Percentiles rank a stretch among this genome's conserved stretches.
Evolutionary conservation across 306 rosid species (phyloP).

Genomic region (Lupinus albus): DNA sequence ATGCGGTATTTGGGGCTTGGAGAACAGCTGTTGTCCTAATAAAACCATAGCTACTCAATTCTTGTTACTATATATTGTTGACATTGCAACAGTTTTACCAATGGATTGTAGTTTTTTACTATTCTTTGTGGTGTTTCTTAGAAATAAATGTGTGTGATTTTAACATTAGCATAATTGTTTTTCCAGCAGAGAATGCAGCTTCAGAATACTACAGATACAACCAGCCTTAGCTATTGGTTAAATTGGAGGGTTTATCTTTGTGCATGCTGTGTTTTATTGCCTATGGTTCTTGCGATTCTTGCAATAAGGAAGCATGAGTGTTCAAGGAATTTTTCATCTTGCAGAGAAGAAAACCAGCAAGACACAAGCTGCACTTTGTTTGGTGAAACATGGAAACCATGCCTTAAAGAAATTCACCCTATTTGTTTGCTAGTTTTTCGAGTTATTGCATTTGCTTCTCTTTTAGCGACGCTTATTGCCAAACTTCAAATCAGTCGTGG

Average conservation of each 20-base stretch:
- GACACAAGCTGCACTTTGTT: constrained; percentile 30
- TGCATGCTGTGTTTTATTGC: constrained; percentile 56
- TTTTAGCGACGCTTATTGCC: constrained; percentile 52
- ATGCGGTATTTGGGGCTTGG: constrained; percentile 11
- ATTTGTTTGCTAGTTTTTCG: constrained; percentile 66
- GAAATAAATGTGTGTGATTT: constrained; percentile 9
- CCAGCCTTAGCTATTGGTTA: constrained; percentile 71
- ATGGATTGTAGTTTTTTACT: not conserved
- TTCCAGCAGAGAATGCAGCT: constrained; percentile 58
- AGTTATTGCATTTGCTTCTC: constrained; percentile 52
- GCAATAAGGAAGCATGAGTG: constrained; percentile 56
- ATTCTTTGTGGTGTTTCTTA: constrained; percentile 20
- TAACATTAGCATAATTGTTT: constrained; percentile 30
- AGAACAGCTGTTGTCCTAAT: not conserved
- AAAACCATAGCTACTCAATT: not conserved
- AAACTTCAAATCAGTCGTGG: constrained; percentile 50
- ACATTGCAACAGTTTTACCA: not conserved
- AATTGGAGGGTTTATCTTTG: constrained; percentile 70
- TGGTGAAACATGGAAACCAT: constrained; percentile 75
- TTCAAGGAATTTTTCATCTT: constrained; percentile 39
- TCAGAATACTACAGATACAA: constrained; percentile 46
- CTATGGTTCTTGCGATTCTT: constrained; percentile 48
- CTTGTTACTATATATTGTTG: constrained; percentile 2
- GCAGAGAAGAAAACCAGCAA: constrained; percentile 49
- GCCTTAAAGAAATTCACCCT: constrained; percentile 69